Evolutionary conservation across 768 basidiomycete species (phyloP), one percentile per base, ranked within the genome.

Genomic region (Pleurotus giganteus): DNA sequence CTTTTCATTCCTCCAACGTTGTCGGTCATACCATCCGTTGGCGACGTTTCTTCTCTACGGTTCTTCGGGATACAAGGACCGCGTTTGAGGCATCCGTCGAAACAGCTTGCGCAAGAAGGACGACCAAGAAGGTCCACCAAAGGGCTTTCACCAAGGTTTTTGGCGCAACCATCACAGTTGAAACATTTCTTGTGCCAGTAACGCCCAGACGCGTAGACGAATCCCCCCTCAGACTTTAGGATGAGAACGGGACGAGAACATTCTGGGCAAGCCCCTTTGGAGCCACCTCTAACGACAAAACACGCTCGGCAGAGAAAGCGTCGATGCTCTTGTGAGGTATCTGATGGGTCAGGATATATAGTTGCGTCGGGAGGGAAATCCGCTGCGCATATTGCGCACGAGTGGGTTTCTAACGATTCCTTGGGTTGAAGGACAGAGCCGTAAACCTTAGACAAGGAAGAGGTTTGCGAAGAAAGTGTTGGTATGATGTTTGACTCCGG

Each of bases 101-200:
- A 93, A 62, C 91, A 94, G 37, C 86, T 86, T 5, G 78, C 73
- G 61, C 91, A 94, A 37, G 85, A 88, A 8, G 91, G 91, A 28
- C 81, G 78, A 3, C 91, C 91, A 11, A 90, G 71, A n/a, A 94
- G 71, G 66, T 93, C 91, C 28, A 93, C 86, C 82, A 91, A 84
- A 0, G 91, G 91, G 1, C 71, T 71, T 59, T 86, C 79, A 6
- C 89, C 85, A 28, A 93, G 85, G 58, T 85, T 80, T 70, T 82
- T 88, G 66, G 72, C 77, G 64, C 91, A 94, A 4, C 82, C 84
- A 13, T 79, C 74, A 63, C 91, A 94, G 58, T 75, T 76, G 70
- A 92, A 94, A 66, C 91, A 94, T 43, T 73, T 77, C 67, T 86
- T 89, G 64, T 94, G 91, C 91, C 91, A 94, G 59, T 84, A 81